Conservation (phyloP, 208 protist genomes). For the Acanthamoeba castellanii region DNA sequence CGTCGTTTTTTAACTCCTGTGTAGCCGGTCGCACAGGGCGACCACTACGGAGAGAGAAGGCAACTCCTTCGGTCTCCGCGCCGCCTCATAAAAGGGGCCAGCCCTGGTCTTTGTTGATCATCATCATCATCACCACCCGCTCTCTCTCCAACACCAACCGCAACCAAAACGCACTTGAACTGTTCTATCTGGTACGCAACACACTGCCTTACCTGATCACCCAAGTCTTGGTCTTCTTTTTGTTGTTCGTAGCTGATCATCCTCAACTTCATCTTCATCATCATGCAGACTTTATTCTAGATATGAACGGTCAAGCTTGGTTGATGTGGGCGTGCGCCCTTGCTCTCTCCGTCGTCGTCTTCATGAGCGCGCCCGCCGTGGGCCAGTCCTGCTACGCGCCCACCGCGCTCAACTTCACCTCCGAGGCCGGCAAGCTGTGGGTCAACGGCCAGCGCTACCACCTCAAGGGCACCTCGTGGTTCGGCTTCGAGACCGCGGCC, state of each 20-base stretch:
- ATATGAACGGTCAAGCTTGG: slow-evolving; percentile 53
- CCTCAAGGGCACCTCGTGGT: slow-evolving; percentile 54
- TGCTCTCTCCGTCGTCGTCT: neutral
- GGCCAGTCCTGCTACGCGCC: slow-evolving; percentile 32
- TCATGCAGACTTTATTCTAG: no score
- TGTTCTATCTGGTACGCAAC: neutral
- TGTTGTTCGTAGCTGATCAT: no score
- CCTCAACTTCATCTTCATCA: no score
- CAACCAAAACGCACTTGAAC: neutral
- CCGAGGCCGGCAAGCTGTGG: neutral
- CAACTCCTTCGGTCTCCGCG: neutral
- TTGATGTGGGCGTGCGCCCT: slow-evolving; percentile 52
- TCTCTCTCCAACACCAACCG: neutral
- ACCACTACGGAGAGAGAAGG: neutral
- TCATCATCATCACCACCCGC: neutral
- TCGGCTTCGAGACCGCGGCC: slow-evolving; percentile 60
- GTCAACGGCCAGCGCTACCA: slow-evolving; percentile 53
- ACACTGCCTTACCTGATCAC: no score
- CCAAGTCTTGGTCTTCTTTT: no score
- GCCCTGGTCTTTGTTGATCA: neutral
- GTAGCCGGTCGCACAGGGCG: neutral
- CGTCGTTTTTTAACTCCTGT: neutral
- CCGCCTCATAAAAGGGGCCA: neutral
- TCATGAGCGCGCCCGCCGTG: slow-evolving; percentile 17
- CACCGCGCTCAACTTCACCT: slow-evolving; percentile 56